Percentiles rank a stretch among this genome's conserved stretches.
Evolutionary conservation across 345 rosid genomes (phyloP).

Genomic region (Eucalyptus cloeziana): DNA sequence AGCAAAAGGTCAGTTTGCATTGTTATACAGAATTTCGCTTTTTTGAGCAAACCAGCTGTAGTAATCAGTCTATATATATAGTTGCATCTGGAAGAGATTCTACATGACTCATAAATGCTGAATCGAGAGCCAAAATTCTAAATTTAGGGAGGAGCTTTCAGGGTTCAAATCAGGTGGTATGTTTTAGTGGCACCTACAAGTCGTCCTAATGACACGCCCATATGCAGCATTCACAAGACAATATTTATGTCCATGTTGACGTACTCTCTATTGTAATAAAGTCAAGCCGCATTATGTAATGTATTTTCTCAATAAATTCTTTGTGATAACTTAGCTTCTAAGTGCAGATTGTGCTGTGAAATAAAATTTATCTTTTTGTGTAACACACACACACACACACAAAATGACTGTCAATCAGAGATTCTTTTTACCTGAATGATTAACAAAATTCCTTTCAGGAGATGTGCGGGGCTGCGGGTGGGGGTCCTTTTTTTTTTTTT

Average conservation of each 20-base stretch:
- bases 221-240: neutral
- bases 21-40: neutral
- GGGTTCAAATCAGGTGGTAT: neutral
- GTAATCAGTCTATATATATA: neutral
- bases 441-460: neutral
- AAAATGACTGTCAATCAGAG: neutral
- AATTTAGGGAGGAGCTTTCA: neutral
- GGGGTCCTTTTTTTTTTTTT: too few species aligned
- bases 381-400: neutral
- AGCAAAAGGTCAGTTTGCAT: slow-evolving; percentile 47
- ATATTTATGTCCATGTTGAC: neutral
- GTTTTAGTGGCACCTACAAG: neutral
- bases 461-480: neutral
- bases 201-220: neutral
- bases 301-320: neutral
- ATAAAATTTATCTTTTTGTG: neutral
- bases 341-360: neutral
- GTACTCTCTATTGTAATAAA: neutral
- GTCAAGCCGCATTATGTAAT: neutral
- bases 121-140: neutral
- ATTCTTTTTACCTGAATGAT: neutral
- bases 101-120: neutral
- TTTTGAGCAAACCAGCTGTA: neutral
- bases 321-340: neutral
- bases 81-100: neutral